phyloP scores from a whole-genome alignment of 2,329 filamentous ascomycete genomes.

The Aspergillus neoniger region DNA sequence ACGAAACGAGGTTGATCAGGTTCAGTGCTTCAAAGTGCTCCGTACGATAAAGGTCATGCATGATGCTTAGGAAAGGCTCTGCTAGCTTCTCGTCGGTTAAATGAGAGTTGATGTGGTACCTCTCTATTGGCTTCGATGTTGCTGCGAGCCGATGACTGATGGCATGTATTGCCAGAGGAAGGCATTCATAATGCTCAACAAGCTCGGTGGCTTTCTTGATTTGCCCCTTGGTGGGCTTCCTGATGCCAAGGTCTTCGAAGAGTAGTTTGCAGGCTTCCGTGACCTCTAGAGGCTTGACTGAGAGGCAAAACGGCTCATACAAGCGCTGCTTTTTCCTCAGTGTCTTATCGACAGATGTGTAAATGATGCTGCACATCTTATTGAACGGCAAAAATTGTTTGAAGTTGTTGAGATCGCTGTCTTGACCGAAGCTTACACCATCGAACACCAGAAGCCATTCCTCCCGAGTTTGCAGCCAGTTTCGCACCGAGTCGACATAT shows the following conservation, averaged over 20 bases:
- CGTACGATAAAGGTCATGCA: slow-evolving; percentile 47
- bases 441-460: slow-evolving; percentile 70
- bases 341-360: slow-evolving; percentile 67
- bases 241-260: slow-evolving; percentile 63
- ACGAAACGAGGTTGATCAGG: slow-evolving; percentile 65
- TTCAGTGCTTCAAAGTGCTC: slow-evolving; percentile 59
- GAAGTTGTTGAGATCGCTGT: slow-evolving; percentile 54
- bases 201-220: slow-evolving; percentile 60
- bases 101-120: slow-evolving; percentile 60
- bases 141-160: slow-evolving; percentile 64
- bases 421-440: slow-evolving; percentile 63
- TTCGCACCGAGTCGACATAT: slow-evolving; percentile 60
- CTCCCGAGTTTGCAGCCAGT: slow-evolving; percentile 63
- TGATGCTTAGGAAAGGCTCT: slow-evolving; percentile 50
- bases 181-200: slow-evolving; percentile 63
- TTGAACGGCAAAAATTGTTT: slow-evolving; percentile 65
- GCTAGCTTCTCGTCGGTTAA: slow-evolving; percentile 58
- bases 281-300: slow-evolving; percentile 56
- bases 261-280: slow-evolving; percentile 63
- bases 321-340: slow-evolving; percentile 57
- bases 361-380: slow-evolving; percentile 65
- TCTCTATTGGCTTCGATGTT: slow-evolving; percentile 62
- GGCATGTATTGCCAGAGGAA: slow-evolving; percentile 69
- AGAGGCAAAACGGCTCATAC: slow-evolving; percentile 61
- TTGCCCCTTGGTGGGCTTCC: slow-evolving; percentile 58